Conservation (phyloP, 768 basidiomycete species). For the Tremella fuciformis region DNA sequence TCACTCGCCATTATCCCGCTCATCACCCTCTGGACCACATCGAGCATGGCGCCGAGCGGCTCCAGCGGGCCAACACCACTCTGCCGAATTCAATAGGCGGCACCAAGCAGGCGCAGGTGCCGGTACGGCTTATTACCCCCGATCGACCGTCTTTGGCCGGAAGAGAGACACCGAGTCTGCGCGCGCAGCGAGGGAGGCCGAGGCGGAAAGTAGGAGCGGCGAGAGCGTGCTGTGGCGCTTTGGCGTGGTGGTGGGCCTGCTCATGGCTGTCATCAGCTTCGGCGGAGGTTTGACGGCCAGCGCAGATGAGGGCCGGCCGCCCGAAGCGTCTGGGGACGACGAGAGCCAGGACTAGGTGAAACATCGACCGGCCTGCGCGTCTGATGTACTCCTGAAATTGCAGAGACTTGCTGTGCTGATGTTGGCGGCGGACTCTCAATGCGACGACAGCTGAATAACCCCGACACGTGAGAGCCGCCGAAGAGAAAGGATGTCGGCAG, state of each 20-base stretch:
- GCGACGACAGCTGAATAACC: no score
- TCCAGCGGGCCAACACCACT: not conserved
- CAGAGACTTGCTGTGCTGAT: no score
- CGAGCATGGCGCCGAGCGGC: not conserved
- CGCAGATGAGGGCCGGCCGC: conserved; percentile 18
- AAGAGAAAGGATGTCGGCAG: no score
- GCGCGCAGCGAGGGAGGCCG: conserved; percentile 6
- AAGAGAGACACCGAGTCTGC: not conserved
- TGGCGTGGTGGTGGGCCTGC: conserved; percentile 36
- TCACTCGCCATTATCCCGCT: conserved; percentile 1
- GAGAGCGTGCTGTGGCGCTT: conserved; percentile 40
- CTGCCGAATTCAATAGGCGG: no score
- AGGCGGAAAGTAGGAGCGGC: conserved; percentile 5
- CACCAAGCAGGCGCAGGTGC: not conserved
- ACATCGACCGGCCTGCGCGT: no score
- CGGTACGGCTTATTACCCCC: conserved; percentile 1
- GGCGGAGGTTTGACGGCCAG: conserved; percentile 49
- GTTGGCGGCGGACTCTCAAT: no score
- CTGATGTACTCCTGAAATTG: no score
- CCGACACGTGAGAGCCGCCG: no score
- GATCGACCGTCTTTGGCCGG: conserved; percentile 3
- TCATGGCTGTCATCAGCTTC: conserved; percentile 44
- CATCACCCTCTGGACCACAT: not conserved
- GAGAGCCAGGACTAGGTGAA: no score
- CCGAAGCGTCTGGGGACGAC: no score